Evolutionary conservation across 768 basidiomycete genomes (phyloP).

Genomic region (Naganishia onofrii): DNA sequence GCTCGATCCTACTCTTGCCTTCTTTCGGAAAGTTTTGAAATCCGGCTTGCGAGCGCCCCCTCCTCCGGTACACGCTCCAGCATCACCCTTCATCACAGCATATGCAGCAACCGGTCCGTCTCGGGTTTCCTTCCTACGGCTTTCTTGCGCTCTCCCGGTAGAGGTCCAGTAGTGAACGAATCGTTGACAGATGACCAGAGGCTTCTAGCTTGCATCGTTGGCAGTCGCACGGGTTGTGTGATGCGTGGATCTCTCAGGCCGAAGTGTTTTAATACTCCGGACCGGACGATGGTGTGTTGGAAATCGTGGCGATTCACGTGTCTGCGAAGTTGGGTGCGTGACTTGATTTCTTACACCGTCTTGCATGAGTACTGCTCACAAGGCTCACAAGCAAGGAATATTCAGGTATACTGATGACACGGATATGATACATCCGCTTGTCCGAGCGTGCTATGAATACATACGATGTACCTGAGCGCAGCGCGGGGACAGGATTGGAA

Average conservation of each 20-base stretch:
- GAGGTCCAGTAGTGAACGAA: neutral
- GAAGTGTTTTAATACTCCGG: neutral
- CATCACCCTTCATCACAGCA: neutral
- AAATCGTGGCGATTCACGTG: neutral
- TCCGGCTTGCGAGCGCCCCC: neutral
- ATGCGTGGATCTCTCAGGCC: neutral
- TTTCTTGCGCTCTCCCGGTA: neutral
- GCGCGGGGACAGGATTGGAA: neutral
- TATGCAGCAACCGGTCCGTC: constrained; percentile 3
- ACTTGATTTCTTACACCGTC: no score
- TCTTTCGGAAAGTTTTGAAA: neutral
- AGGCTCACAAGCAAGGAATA: no score
- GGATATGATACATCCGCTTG: neutral
- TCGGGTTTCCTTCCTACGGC: neutral
- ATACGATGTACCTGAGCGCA: neutral
- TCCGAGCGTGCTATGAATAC: neutral
- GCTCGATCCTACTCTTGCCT: neutral
- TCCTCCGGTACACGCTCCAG: neutral
- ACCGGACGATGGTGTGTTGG: neutral
- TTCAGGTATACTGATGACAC: neutral
- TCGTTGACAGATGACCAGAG: neutral
- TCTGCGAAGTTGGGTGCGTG: no score
- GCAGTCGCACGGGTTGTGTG: neutral
- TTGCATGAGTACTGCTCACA: no score
- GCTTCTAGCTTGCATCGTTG: neutral